Conservation (phyloP, 192 early-diverging fungal species). For the Mortierella claussenii region DNA sequence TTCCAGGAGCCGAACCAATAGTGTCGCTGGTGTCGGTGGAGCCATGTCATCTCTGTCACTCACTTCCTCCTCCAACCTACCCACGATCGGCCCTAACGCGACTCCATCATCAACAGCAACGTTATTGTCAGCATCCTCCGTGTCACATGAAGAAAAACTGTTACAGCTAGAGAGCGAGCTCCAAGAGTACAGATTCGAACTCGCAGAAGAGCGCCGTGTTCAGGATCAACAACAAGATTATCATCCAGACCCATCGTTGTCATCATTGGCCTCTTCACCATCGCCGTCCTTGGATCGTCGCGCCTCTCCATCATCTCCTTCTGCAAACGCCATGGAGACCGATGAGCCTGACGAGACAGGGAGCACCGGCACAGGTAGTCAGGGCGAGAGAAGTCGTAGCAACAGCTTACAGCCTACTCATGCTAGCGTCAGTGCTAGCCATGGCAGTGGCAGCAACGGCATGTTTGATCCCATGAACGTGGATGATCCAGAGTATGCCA, state of each 20-base stretch:
- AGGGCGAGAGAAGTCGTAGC: background rate
- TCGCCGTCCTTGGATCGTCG: too few species aligned
- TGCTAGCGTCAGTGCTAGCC: background rate
- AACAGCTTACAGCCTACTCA: constrained; percentile 2
- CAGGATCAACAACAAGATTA: constrained; percentile 16
- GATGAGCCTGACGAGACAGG: background rate
- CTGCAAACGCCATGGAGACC: constrained; percentile 7
- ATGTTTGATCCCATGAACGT: background rate
- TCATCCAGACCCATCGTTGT: background rate
- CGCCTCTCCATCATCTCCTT: background rate
- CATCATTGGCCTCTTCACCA: too few species aligned
- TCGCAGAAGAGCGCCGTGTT: constrained; percentile 17
- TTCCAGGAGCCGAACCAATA: too few species aligned
- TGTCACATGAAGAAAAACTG: constrained; percentile 41
- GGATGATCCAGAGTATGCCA: constrained; percentile 40
- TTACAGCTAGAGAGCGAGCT: constrained; percentile 29
- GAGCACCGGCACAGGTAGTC: background rate
- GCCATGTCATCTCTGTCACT: background rate
- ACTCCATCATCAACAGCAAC: too few species aligned
- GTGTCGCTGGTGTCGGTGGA: too few species aligned
- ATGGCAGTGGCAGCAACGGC: background rate
- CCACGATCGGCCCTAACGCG: background rate
- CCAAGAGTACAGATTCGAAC: constrained; percentile 30
- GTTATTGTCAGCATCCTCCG: background rate
- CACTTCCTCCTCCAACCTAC: background rate